Conservation (phyloP, 305 asterid species). For the Ajuga reptans region DNA sequence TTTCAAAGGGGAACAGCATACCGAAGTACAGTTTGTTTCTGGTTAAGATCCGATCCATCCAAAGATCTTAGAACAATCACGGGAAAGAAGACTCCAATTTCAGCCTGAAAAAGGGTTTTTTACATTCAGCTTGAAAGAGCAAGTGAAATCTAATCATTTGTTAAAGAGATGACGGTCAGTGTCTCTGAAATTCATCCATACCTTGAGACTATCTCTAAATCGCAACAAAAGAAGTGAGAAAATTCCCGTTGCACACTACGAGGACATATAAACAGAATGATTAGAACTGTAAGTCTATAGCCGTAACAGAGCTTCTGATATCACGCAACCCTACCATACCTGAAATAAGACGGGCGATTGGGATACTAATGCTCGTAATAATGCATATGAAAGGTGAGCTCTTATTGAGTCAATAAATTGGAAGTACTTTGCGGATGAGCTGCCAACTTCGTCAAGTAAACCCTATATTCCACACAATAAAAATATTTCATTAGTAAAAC, state of each 20-base stretch:
- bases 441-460: slow-evolving; percentile 63
- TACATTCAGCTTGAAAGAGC: slow-evolving; percentile 20
- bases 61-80: slow-evolving; percentile 65
- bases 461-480: slow-evolving; percentile 43
- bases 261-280: slow-evolving; percentile 29
- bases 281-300: slow-evolving; percentile 15
- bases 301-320: slow-evolving; percentile 18
- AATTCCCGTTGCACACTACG: slow-evolving; percentile 81
- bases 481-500: slow-evolving; percentile 15
- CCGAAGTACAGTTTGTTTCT: slow-evolving; percentile 66
- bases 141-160: slow-evolving; percentile 7
- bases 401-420: slow-evolving; percentile 74
- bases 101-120: slow-evolving; percentile 52
- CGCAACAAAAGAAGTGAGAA: slow-evolving; percentile 71
- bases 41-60: slow-evolving; percentile 87
- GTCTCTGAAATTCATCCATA: slow-evolving; percentile 28
- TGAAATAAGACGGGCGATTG: slow-evolving; percentile 63
- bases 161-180: slow-evolving; percentile 6
- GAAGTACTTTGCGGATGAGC: slow-evolving; percentile 57
- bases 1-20: slow-evolving; percentile 33
- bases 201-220: slow-evolving; percentile 89
- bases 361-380: slow-evolving; percentile 81
- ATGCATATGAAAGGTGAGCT: slow-evolving; percentile 83
- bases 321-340: slow-evolving; percentile 39
- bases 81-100: slow-evolving; percentile 82